Evolutionary conservation across 2,329 filamentous ascomycete genomes (phyloP).

Genomic region (Sarocladiaceae sp.): DNA sequence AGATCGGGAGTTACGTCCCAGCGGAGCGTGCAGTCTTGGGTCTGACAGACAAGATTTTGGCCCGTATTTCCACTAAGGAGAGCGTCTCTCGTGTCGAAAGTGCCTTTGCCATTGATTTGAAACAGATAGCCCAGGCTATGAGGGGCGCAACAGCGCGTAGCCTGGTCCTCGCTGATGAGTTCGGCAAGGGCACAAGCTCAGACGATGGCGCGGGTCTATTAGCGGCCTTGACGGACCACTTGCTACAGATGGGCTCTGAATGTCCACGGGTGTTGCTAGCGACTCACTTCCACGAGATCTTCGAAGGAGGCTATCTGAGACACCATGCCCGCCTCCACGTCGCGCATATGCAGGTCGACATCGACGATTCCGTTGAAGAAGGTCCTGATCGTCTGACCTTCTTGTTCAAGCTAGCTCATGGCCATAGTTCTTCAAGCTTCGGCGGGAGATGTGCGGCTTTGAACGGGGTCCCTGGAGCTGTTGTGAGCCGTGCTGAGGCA

Average conservation of each 20-base stretch:
- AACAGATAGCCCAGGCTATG: conserved; percentile 76
- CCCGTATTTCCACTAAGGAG: conserved; percentile 72
- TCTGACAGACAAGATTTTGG: conserved; percentile 88
- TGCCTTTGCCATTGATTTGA: conserved; percentile 72
- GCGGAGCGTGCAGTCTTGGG: conserved; percentile 73
- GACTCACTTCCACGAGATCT: conserved; percentile 68
- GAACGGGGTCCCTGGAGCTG: conserved; percentile 71
- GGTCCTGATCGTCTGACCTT: conserved; percentile 69
- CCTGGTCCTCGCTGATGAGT: conserved; percentile 89
- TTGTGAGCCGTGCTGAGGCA: conserved; percentile 73
- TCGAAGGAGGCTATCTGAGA: conserved; percentile 57
- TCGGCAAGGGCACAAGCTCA: conserved; percentile 62
- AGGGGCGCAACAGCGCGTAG: conserved; percentile 71
- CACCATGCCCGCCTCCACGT: conserved; percentile 49
- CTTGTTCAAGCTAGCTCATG: conserved; percentile 65
- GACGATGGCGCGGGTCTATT: conserved; percentile 57
- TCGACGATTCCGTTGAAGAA: conserved; percentile 51
- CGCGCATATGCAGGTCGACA: conserved; percentile 67
- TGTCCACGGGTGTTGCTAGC: conserved; percentile 56
- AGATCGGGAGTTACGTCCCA: conserved; percentile 89
- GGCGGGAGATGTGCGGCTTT: conserved; percentile 81
- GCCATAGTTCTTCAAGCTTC: conserved; percentile 75
- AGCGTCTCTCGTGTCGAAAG: conserved; percentile 56
- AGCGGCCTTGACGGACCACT: conserved; percentile 53
- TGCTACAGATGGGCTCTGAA: conserved; percentile 39